Percentiles rank a stretch among this genome's conserved stretches.
Evolutionary conservation across 305 asterid species (phyloP).

Genomic region (Solanum hybrid): DNA sequence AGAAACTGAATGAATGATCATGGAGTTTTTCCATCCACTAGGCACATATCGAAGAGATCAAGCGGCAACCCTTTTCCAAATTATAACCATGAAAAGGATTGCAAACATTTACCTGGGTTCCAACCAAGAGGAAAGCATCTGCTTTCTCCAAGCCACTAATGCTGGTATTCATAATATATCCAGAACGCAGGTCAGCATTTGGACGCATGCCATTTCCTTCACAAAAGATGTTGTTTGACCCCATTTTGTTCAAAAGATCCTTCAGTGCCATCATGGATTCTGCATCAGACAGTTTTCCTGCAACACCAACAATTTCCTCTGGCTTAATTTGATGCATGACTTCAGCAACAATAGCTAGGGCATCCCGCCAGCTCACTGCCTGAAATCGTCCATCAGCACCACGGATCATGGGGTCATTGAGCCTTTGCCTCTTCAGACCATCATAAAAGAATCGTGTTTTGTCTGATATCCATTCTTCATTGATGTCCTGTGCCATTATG

Average conservation of each 20-base stretch:
- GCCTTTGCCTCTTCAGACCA: constrained; percentile 96
- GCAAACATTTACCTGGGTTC: constrained; percentile 68
- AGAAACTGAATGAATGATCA: not conserved
- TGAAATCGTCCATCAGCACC: constrained; percentile 94
- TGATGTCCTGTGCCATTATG: constrained; percentile 61
- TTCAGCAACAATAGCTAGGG: constrained; percentile 76
- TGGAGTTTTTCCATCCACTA: not conserved
- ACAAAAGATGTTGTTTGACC: constrained; percentile 86
- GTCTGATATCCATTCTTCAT: constrained; percentile 99
- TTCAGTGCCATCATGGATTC: constrained; percentile 87
- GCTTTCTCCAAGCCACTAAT: constrained; percentile 93
- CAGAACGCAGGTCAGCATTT: constrained; percentile 90
- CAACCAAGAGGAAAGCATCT: constrained; percentile 88
- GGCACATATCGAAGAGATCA: not conserved
- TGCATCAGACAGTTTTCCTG: constrained; percentile 93
- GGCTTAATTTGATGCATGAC: constrained; percentile 69
- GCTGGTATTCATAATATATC: constrained; percentile 87
- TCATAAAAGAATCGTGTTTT: constrained; percentile 95
- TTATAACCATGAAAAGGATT: not conserved
- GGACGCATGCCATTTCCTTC: constrained; percentile 86
- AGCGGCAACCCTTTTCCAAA: not conserved
- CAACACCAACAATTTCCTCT: constrained; percentile 81
- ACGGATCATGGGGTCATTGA: constrained; percentile 95
- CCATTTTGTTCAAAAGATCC: constrained; percentile 67
- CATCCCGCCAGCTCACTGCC: constrained; percentile 92